phyloP scores from a whole-genome alignment of 2,329 filamentous ascomycete species.

The Fusarium praegraminearum region DNA sequence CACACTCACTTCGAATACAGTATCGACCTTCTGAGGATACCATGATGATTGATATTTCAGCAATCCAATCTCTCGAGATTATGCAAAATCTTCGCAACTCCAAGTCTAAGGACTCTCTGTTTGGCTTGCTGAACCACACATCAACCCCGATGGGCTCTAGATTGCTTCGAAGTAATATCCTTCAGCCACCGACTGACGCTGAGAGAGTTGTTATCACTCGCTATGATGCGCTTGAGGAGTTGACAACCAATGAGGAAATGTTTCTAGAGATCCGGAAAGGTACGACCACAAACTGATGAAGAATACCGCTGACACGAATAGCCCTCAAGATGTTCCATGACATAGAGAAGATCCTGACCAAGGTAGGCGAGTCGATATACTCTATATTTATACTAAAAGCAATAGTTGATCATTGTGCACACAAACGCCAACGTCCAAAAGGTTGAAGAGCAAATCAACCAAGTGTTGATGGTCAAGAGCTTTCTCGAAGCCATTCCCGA shows the following conservation, averaged over 20 bases:
- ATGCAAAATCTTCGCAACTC: constrained; percentile 85
- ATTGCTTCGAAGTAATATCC: constrained; percentile 83
- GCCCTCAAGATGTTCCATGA: constrained; percentile 81
- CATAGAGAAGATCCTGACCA: constrained; percentile 82
- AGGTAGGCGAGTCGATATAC: constrained; percentile 59
- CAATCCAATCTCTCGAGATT: constrained; percentile 87
- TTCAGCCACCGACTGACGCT: constrained; percentile 85
- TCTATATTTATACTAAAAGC: not conserved
- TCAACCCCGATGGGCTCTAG: constrained; percentile 89
- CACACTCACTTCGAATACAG: constrained; percentile 85
- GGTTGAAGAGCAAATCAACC: constrained; percentile 85
- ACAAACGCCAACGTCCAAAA: constrained; percentile 73
- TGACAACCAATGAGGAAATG: constrained; percentile 85
- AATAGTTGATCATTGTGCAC: constrained; percentile 80
- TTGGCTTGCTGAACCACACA: constrained; percentile 87
- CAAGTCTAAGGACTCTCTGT: constrained; percentile 85
- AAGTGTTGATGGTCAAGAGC: constrained; percentile 86
- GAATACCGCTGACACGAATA: constrained; percentile 44
- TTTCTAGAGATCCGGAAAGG: constrained; percentile 81
- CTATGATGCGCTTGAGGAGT: constrained; percentile 85
- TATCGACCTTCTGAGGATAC: constrained; percentile 91
- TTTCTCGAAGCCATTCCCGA: constrained; percentile 77
- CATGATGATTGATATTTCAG: constrained; percentile 95
- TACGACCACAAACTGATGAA: constrained; percentile 46
- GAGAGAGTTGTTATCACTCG: constrained; percentile 74